A percentile compares a stretch with the other conserved stretches of the same genome.
phyloP scores from a whole-genome alignment of 2,329 filamentous ascomycete genomes.

The Monosporascus sp. region DNA sequence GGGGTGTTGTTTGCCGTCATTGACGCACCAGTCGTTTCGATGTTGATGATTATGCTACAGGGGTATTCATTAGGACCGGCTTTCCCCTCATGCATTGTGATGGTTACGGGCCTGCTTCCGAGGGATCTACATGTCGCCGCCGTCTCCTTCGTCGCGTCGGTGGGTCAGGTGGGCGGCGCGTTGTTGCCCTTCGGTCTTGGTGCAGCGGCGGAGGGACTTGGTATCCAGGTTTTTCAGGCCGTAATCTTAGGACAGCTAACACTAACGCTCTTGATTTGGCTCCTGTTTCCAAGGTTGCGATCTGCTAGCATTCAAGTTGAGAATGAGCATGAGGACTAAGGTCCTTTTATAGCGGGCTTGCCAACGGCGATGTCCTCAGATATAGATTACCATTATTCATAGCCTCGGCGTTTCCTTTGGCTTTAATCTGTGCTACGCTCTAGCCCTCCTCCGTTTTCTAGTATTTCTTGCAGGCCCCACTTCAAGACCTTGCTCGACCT shows the following conservation, averaged over 20 bases:
- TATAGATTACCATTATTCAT: too few species aligned
- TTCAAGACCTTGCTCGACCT: conserved; percentile 10
- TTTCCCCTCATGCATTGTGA: conserved; percentile 35
- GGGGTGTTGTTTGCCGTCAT: conserved; percentile 14
- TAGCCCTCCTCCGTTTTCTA: neutral
- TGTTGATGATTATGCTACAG: conserved; percentile 25
- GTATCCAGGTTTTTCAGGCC: conserved; percentile 31
- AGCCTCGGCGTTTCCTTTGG: too few species aligned
- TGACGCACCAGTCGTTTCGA: conserved; percentile 16
- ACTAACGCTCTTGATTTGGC: conserved; percentile 10
- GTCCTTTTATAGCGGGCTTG: neutral
- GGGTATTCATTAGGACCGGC: conserved; percentile 36
- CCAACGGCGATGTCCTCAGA: too few species aligned
- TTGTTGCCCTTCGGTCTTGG: conserved; percentile 38
- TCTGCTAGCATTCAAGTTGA: neutral
- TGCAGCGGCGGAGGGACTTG: conserved; percentile 30
- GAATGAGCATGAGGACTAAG: neutral
- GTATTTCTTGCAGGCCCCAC: neutral
- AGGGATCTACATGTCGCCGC: conserved; percentile 34
- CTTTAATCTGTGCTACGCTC: too few species aligned
- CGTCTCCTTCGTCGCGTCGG: conserved; percentile 36
- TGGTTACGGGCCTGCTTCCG: conserved; percentile 31
- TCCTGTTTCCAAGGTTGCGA: conserved; percentile 10
- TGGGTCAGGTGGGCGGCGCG: conserved; percentile 39
- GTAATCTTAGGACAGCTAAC: conserved; percentile 16